Evolutionary conservation across 371 early-diverging fungal genomes (phyloP).

Genomic region (Modicella reniformis): DNA sequence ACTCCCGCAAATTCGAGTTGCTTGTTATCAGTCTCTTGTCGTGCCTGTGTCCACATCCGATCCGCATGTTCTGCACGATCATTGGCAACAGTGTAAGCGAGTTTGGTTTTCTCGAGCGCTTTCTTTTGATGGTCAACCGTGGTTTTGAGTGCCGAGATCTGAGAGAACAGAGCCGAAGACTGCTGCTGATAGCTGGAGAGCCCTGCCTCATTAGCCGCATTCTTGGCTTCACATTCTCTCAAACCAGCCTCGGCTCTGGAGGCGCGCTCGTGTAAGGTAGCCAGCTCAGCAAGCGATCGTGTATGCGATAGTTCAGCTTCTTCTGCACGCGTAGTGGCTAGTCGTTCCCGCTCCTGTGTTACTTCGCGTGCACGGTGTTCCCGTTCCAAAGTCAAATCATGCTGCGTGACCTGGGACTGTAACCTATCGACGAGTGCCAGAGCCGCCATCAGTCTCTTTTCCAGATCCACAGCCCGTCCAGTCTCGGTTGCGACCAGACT

Average conservation of each 20-base stretch:
- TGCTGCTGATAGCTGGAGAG: slow-evolving; percentile 48
- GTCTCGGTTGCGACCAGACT: slow-evolving; percentile 56
- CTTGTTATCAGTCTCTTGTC: slow-evolving; percentile 37
- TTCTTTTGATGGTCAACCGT: slow-evolving; percentile 56
- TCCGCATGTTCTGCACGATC: slow-evolving; percentile 56
- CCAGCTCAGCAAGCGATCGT: slow-evolving; percentile 59
- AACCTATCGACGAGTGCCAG: slow-evolving; percentile 59
- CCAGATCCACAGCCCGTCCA: slow-evolving; percentile 59
- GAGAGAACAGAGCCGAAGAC: slow-evolving; percentile 33
- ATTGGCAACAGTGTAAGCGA: slow-evolving; percentile 53
- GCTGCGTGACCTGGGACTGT: slow-evolving; percentile 55
- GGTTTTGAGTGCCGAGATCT: slow-evolving; percentile 47
- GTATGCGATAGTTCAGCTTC: slow-evolving; percentile 65
- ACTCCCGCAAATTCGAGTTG: slow-evolving; percentile 34
- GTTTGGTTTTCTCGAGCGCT: slow-evolving; percentile 54
- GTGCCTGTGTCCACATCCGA: slow-evolving; percentile 52
- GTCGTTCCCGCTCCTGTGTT: slow-evolving; percentile 61
- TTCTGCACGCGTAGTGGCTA: slow-evolving; percentile 63
- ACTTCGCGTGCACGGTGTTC: slow-evolving; percentile 57
- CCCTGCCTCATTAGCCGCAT: slow-evolving; percentile 51
- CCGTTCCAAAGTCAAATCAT: slow-evolving; percentile 60
- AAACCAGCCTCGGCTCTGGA: slow-evolving; percentile 59
- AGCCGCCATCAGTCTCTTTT: slow-evolving; percentile 58
- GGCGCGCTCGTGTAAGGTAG: slow-evolving; percentile 58
- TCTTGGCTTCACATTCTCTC: slow-evolving; percentile 55